These are phyloP conservation scores for Aureoboletus auriporus DNA, from an alignment of 768 basidiomycete species.

Conservation along the genomic window DNA sequence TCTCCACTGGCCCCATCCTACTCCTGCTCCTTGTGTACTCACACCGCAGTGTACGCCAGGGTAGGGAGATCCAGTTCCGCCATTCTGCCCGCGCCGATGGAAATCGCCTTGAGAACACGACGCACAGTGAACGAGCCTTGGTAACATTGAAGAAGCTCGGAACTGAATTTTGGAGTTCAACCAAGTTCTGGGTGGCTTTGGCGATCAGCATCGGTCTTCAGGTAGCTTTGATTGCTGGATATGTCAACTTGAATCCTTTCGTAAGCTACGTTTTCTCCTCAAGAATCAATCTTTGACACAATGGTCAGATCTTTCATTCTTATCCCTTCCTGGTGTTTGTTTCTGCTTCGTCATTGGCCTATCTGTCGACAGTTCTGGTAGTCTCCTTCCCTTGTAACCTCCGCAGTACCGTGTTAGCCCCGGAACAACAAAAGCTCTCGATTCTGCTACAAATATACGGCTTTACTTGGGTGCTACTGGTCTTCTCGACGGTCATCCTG, in stretches of 20 bases:
- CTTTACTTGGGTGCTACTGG: conserved; percentile 56
- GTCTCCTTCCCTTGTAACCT: conserved; percentile 34
- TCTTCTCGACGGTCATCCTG: conserved; percentile 45
- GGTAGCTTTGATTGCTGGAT: conserved; percentile 43
- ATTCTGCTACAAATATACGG: conserved; percentile 51
- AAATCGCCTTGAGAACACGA: conserved; percentile 1
- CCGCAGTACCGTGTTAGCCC: conserved; percentile 15
- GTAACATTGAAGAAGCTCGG: conserved; percentile 24
- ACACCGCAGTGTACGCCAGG: conserved; percentile 22
- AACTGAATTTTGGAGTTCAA: conserved; percentile 42
- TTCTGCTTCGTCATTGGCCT: conserved; percentile 47
- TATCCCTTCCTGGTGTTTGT: conserved; percentile 48
- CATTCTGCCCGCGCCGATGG: conserved; percentile 1
- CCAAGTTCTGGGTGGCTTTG: conserved; percentile 62
- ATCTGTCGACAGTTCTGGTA: conserved; percentile 42
- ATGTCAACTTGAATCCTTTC: conserved; percentile 57
- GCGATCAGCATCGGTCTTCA: conserved; percentile 43
- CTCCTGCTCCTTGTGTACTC: conserved; percentile 43
- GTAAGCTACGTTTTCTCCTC: conserved; percentile 35
- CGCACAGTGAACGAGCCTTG: conserved; percentile 17
- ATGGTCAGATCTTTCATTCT: conserved; percentile 56
- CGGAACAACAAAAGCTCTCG: conserved; percentile 47
- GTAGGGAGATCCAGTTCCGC: conserved; percentile 15
- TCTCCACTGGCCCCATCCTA: conserved; percentile 60
- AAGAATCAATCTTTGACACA: neutral